phyloP scores from a whole-genome alignment of 257 asterid genomes.

The Solanum sitiens region DNA sequence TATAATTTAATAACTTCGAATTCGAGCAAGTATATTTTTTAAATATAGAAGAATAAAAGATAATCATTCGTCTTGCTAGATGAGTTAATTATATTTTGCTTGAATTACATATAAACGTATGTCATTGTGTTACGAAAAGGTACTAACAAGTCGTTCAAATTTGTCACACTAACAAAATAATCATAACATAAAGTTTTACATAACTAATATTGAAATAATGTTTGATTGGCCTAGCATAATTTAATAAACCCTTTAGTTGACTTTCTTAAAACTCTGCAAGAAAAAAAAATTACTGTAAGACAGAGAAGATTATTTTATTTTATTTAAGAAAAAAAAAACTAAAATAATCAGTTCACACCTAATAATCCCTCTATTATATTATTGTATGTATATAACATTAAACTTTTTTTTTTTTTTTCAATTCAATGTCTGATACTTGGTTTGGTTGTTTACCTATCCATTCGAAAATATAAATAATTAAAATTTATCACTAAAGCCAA shows the following conservation, averaged over 20 bases:
- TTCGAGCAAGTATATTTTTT: not conserved
- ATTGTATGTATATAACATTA: not conserved
- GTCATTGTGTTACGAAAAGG: not conserved
- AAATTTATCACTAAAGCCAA: too few relatives aligned
- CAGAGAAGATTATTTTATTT: too few relatives aligned
- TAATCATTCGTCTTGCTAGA: too few relatives aligned
- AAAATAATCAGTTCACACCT: not conserved
- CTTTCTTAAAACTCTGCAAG: not conserved
- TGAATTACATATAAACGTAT: too few relatives aligned
- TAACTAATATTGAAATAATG: not conserved
- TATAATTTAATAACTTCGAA: not conserved
- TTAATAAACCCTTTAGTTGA: not conserved
- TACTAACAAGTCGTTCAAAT: not conserved
- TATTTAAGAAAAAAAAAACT: not conserved
- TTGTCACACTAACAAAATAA: not conserved
- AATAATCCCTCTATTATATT: not conserved
- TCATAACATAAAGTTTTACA: not conserved
- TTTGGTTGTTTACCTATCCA: too few relatives aligned
- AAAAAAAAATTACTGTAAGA: too few relatives aligned
- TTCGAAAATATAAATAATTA: not conserved
- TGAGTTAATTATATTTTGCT: too few relatives aligned
- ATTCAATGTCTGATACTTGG: too few relatives aligned
- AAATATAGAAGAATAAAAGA: too few relatives aligned
- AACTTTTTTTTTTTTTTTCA: too few relatives aligned
- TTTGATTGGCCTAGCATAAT: not conserved